phyloP scores from a whole-genome alignment of 164 flowering plant species.

The Vitis labrusca region DNA sequence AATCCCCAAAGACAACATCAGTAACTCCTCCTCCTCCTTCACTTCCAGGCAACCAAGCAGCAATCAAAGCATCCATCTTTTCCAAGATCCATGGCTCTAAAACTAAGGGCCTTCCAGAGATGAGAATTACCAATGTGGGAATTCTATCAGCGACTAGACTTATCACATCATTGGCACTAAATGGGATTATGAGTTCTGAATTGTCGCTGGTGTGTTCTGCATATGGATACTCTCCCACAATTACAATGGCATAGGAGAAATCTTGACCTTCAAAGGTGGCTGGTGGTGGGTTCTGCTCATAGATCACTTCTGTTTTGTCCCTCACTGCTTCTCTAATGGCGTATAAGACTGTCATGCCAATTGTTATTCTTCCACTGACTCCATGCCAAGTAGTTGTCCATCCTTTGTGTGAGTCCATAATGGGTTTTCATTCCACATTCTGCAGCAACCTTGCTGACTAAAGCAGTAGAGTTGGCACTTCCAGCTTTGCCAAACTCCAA shows the following conservation, averaged over 20 bases:
- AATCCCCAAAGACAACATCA: conserved; percentile 80
- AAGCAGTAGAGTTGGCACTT: conserved; percentile 79
- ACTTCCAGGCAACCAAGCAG: conserved; percentile 89
- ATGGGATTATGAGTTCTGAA: conserved; percentile 54
- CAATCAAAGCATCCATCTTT: conserved; percentile 66
- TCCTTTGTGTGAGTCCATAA: no score
- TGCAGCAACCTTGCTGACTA: conserved; percentile 75
- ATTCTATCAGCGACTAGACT: conserved; percentile 47
- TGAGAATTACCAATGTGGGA: conserved; percentile 67
- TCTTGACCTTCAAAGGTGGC: conserved; percentile 44
- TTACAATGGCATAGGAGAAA: conserved; percentile 71
- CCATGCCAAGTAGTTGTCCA: conserved; percentile 84
- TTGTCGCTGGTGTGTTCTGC: conserved; percentile 72
- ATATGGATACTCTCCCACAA: conserved; percentile 78
- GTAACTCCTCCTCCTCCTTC: conserved; percentile 74
- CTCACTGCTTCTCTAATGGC: conserved; percentile 63
- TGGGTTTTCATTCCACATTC: no score
- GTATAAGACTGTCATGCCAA: conserved; percentile 73
- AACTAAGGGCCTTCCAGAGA: conserved; percentile 80
- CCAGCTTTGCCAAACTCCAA: conserved; percentile 95
- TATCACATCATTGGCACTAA: conserved; percentile 51
- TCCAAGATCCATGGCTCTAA: conserved; percentile 58
- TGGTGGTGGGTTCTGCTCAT: conserved; percentile 53
- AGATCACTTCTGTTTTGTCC: conserved; percentile 51
- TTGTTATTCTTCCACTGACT: conserved; percentile 65